Percentiles rank a stretch among this genome's conserved stretches.
phyloP scores from a whole-genome alignment of 1,139 yeast genomes.

The Protomyces gravidus region DNA sequence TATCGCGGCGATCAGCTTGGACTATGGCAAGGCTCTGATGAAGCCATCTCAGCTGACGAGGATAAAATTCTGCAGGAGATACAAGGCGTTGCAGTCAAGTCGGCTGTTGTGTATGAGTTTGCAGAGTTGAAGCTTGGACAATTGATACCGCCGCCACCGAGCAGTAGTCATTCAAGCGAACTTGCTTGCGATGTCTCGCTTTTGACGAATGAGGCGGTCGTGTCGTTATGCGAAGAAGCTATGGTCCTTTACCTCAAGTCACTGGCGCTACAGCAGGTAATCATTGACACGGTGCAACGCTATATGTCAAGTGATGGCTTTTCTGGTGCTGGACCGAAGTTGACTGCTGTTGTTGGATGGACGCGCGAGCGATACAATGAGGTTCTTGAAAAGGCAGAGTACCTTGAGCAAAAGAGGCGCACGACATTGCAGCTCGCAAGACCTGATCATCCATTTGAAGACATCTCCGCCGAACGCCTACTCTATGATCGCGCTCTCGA shows the following conservation, averaged over 20 bases:
- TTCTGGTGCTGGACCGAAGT: constrained; percentile 49
- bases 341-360: constrained; percentile 89
- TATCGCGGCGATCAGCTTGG: not conserved
- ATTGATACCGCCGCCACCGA: constrained; percentile 72
- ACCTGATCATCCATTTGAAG: constrained; percentile 19
- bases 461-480: constrained; percentile 69
- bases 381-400: constrained; percentile 81
- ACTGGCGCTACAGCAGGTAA: constrained; percentile 70
- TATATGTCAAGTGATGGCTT: constrained; percentile 50
- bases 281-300: constrained; percentile 64
- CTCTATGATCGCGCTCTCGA: constrained; percentile 90
- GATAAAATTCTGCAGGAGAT: constrained; percentile 74
- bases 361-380: constrained; percentile 84
- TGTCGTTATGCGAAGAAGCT: constrained; percentile 75
- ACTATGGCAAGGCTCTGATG: constrained; percentile 18
- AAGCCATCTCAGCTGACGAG: constrained; percentile 40
- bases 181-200: constrained; percentile 39
- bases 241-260: constrained; percentile 78
- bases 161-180: constrained; percentile 32
- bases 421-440: constrained; percentile 29
- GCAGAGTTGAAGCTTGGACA: constrained; percentile 90
- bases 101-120: constrained; percentile 79
- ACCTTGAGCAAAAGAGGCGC: constrained; percentile 48
- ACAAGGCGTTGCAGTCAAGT: constrained; percentile 37
- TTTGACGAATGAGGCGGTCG: constrained; percentile 58